Conservation (phyloP, 352 stramenopile species). For the Pythium grandisporangium region DNA sequence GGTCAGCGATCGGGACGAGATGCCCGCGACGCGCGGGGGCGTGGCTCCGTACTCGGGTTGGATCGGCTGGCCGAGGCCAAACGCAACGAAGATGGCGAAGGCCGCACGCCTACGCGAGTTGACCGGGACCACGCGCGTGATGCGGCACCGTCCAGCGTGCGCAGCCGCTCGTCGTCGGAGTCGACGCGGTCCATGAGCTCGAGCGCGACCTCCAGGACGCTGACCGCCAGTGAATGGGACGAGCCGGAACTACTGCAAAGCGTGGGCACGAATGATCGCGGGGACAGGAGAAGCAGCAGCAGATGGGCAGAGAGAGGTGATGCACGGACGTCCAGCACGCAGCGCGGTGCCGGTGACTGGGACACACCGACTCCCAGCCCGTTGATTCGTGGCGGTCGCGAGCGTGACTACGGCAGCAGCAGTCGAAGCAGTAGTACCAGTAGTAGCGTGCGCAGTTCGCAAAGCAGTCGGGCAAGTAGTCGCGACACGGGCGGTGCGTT, state of each 20-base stretch:
- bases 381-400: conserved; percentile 10
- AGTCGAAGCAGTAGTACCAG: too few relatives aligned
- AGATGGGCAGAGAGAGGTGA: not conserved
- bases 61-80: conserved; percentile 57
- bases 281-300: not conserved
- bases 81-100: conserved; percentile 19
- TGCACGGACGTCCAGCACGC: not conserved
- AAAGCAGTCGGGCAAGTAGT: not conserved
- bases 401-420: conserved; percentile 5
- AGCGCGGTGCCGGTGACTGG: conserved; percentile 16
- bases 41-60: conserved; percentile 40
- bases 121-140: not conserved
- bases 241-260: conserved; percentile 58
- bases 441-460: not conserved
- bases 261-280: conserved; percentile 12
- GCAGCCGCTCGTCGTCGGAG: conserved; percentile 12
- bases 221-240: conserved; percentile 72
- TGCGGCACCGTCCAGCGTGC: conserved; percentile 6
- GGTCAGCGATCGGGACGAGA: too few relatives aligned
- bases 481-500: not conserved
- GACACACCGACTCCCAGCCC: conserved; percentile 39
- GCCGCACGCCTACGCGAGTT: not conserved
- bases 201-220: too few relatives aligned
- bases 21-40: not conserved
- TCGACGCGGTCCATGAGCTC: conserved; percentile 18